Evolutionary conservation across 352 stramenopile genomes (phyloP).

Genomic region (Globisporangium orthogonon): DNA sequence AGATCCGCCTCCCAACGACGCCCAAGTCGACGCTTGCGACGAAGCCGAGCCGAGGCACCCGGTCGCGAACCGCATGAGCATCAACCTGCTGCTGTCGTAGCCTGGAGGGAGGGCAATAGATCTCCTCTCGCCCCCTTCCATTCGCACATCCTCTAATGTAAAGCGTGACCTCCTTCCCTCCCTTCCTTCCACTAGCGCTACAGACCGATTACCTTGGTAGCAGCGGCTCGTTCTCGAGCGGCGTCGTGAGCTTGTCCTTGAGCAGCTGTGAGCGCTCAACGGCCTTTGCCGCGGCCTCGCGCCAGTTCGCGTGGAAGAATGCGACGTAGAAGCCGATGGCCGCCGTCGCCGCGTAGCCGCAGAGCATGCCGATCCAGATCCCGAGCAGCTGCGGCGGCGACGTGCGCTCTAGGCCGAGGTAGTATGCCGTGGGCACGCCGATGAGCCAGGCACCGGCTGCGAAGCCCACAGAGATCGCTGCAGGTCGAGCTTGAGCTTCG

Average conservation of each 20-base stretch:
- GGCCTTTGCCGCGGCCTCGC: slow-evolving; percentile 37
- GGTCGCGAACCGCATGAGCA: slow-evolving; percentile 13
- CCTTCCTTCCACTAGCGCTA: background rate
- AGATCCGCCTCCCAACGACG: background rate
- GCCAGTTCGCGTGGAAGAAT: slow-evolving; percentile 59
- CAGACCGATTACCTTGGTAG: slow-evolving; percentile 7
- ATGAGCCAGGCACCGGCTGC: slow-evolving; percentile 64
- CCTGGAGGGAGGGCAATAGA: no score
- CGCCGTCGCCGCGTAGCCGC: slow-evolving; percentile 71
- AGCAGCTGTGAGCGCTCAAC: slow-evolving; percentile 42
- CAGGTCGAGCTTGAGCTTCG: slow-evolving; percentile 47
- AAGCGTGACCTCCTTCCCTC: background rate
- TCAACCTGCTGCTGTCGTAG: slow-evolving; percentile 16
- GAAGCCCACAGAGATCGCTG: slow-evolving; percentile 55
- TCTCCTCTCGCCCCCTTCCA: background rate
- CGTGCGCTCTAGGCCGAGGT: slow-evolving; percentile 40
- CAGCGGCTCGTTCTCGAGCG: slow-evolving; percentile 13
- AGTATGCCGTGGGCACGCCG: slow-evolving; percentile 62
- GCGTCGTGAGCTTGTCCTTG: slow-evolving; percentile 15
- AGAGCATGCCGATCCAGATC: slow-evolving; percentile 68
- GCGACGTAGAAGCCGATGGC: slow-evolving; percentile 56
- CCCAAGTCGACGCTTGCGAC: background rate
- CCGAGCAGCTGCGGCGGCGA: slow-evolving; percentile 39
- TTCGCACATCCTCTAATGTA: background rate
- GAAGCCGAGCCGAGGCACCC: background rate